Evolutionary conservation across 768 basidiomycete species (phyloP).

Genomic region (Kwoniella sp.): DNA sequence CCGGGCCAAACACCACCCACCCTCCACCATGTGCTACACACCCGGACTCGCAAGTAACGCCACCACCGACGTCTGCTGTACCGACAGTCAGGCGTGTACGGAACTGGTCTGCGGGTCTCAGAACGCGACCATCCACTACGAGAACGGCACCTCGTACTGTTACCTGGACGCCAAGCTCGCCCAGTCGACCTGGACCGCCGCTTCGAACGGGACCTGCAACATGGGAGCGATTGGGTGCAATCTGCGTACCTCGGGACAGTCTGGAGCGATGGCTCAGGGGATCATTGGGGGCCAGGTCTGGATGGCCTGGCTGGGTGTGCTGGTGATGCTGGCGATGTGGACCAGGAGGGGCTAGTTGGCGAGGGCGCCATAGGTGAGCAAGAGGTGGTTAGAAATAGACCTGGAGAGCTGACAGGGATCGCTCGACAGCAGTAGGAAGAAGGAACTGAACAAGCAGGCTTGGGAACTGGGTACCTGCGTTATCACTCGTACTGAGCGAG

Average conservation of each 20-base stretch:
- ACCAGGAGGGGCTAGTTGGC: neutral
- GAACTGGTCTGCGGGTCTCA: neutral
- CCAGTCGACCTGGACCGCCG: neutral
- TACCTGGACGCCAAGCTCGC: neutral
- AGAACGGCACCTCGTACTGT: neutral
- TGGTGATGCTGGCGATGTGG: neutral
- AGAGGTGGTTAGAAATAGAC: too few species aligned
- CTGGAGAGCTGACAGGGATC: too few species aligned
- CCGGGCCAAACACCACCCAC: too few species aligned
- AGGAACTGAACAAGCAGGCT: too few species aligned
- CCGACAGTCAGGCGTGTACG: neutral
- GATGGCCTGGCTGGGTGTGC: neutral
- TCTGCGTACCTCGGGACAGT: too few species aligned
- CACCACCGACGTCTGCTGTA: neutral
- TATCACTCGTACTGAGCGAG: too few species aligned
- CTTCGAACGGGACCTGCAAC: neutral
- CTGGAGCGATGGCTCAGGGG: neutral
- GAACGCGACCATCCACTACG: neutral
- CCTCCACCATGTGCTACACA: constrained; percentile 1
- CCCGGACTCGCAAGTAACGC: neutral
- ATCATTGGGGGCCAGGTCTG: neutral
- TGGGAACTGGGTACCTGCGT: too few species aligned
- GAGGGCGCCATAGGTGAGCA: too few species aligned
- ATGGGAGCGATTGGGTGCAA: neutral
- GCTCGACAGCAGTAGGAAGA: too few species aligned